Base-by-base conservation (phyloP, 345 rosid genomes). In the Odontarrhena argentea region DNA sequence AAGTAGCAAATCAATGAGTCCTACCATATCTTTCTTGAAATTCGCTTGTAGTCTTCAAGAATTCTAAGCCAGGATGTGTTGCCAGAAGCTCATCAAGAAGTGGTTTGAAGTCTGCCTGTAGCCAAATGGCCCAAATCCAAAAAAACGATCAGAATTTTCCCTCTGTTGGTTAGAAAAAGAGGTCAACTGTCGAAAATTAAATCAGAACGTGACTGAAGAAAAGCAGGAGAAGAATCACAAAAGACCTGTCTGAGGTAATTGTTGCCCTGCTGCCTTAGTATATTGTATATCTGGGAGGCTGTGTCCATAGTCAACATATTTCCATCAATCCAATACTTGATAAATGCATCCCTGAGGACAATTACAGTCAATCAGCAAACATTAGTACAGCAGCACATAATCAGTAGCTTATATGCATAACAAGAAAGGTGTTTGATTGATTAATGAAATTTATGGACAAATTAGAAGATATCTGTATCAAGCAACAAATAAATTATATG, bases 11-110 rank as follows among this genome's bases (percentile, higher is more conserved):
- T 22, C 56, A 56, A 65, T 14, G 54, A 62, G 48, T 70, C 85
- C 8, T 71, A 87, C 97, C 88, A 65, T 90, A 90, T 87, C 85
- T 80, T 67, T 87, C 88, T 80, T 84, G 94, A 75, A 83, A 84
- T 69, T 87, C 92, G 36, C 88, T 87, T 18, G 85, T 76, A 67
- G 74, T 77, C 37, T 65, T 83, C 66, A 84, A 67, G 76, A 87
- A 85, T 68, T 90, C 87, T 67, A 90, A 77, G 32, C 92, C 92
- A 37, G 88, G 90, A 82, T 90, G 97, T 50, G 92, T 84, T 26
- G 81, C 86, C 81, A 90, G 75, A 70, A 90, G 79, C 67, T 84
- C 95, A 65, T 67, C 83, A 70, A 90, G 85, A 40, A 90, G 67
- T 61, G 92, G 88, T 72, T 78, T 82, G 76, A 89, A 89, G 74